Percentiles rank a stretch among this genome's conserved stretches.
Evolutionary conservation across 75 land plant species (phyloP).

Genomic region (Cryptomeria japonica): DNA sequence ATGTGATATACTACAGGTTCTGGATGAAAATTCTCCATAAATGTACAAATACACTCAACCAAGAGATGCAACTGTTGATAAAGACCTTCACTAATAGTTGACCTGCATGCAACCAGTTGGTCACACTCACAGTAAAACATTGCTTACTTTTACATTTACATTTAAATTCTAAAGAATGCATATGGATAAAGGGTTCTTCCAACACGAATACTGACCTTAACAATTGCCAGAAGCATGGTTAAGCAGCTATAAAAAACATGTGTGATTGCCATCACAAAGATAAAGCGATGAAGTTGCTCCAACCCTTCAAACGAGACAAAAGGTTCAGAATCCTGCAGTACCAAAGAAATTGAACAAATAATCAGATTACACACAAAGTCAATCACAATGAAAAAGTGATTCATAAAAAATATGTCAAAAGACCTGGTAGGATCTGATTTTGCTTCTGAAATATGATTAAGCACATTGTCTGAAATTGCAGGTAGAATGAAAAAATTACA

Average conservation of each 20-base stretch:
- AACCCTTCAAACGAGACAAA: conserved; percentile 20
- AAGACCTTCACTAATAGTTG: background rate
- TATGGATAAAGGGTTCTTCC: background rate
- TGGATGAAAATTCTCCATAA: background rate
- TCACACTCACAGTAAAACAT: background rate
- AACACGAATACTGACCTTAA: conserved; percentile 14
- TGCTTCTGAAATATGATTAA: background rate
- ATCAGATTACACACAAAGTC: background rate
- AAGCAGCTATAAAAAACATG: conserved; percentile 29
- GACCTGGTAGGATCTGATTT: background rate
- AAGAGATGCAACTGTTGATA: background rate
- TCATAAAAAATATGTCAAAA: background rate
- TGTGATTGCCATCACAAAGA: conserved; percentile 29
- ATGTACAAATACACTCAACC: background rate
- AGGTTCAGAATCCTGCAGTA: conserved; percentile 23
- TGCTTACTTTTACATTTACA: background rate
- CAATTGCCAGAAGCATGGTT: conserved; percentile 31
- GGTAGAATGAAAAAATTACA: background rate
- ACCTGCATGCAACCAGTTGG: background rate
- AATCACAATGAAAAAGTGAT: background rate
- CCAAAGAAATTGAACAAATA: background rate
- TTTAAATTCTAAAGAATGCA: background rate
- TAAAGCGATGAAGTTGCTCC: conserved; percentile 25
- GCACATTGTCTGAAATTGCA: background rate
- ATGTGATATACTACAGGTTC: background rate